phyloP scores from a whole-genome alignment of 2,329 filamentous ascomycete species.

The Shiraia bambusicola region DNA sequence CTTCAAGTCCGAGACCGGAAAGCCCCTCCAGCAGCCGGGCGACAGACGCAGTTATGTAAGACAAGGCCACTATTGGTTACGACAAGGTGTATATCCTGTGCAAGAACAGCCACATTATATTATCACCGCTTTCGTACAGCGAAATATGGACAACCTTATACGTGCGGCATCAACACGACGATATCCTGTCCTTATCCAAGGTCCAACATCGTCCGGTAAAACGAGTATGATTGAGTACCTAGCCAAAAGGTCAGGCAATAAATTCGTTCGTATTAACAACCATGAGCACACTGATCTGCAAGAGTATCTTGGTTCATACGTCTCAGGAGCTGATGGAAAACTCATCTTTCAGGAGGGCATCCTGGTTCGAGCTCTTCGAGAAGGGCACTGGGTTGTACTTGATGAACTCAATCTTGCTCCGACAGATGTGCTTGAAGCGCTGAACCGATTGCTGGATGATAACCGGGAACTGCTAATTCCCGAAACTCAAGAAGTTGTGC shows the following conservation, averaged over 20 bases:
- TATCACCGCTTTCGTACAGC: conserved; percentile 90
- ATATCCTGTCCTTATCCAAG: conserved; percentile 93
- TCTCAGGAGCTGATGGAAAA: conserved; percentile 81
- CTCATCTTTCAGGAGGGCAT: conserved; percentile 91
- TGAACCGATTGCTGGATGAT: conserved; percentile 94
- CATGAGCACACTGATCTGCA: conserved; percentile 98
- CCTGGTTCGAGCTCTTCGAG: conserved; percentile 84
- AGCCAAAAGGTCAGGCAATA: conserved; percentile 94
- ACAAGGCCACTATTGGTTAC: conserved; percentile 89
- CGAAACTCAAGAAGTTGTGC: conserved; percentile 91
- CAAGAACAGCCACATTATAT: conserved; percentile 88
- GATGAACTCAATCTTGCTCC: conserved; percentile 97
- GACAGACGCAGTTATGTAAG: conserved; percentile 79
- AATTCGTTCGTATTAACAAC: conserved; percentile 98
- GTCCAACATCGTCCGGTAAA: conserved; percentile 95
- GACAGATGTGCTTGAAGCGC: conserved; percentile 91
- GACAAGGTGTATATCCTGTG: conserved; percentile 67
- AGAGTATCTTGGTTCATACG: conserved; percentile 93
- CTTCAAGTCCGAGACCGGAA: conserved; percentile 71
- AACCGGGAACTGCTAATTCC: conserved; percentile 94
- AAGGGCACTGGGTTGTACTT: conserved; percentile 96
- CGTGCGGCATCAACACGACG: conserved; percentile 87
- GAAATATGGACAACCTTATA: conserved; percentile 91
- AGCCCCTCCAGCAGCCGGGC: conserved; percentile 73
- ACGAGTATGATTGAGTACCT: conserved; percentile 99